phyloP scores from a whole-genome alignment of 83 land plant genomes.

The Isoetes engelmannii region DNA sequence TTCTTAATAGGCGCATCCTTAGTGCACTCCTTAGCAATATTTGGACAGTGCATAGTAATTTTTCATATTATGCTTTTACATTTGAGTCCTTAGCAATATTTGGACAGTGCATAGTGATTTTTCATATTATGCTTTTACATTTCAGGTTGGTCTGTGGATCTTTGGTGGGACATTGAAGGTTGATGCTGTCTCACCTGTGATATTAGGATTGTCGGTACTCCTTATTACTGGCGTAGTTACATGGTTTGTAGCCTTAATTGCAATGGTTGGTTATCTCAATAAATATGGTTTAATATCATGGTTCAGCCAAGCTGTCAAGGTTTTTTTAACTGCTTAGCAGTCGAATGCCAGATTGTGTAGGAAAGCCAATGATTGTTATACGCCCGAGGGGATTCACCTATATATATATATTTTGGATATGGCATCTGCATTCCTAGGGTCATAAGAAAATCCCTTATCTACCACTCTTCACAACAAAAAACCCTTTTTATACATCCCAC shows the following conservation, averaged over 20 bases:
- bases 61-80: constrained; percentile 24
- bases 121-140: background rate
- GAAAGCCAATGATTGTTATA: constrained; percentile 43
- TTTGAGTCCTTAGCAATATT: constrained; percentile 48
- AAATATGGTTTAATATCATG: constrained; percentile 91
- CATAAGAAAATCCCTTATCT: too few species aligned
- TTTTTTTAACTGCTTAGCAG: background rate
- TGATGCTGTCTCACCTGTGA: constrained; percentile 92
- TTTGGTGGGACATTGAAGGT: constrained; percentile 68
- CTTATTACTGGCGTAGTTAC: constrained; percentile 86
- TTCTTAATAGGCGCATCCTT: constrained; percentile 66
- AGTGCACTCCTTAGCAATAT: constrained; percentile 76
- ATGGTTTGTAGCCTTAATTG: constrained; percentile 99
- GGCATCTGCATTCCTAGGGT: too few species aligned
- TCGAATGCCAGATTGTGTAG: background rate
- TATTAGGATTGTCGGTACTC: constrained; percentile 85
- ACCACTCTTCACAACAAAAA: too few species aligned
- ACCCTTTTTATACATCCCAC: too few species aligned
- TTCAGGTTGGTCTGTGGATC: constrained; percentile 93
- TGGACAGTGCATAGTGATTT: constrained; percentile 14
- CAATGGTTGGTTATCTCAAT: constrained; percentile 97
- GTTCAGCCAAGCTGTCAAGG: constrained; percentile 97
- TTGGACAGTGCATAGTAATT: constrained; percentile 71
- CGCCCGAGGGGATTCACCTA: constrained; percentile 52
- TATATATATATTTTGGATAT: too few species aligned